Evolutionary conservation across 192 early-diverging fungal genomes (phyloP).

Genomic region (Linnemannia elongata): DNA sequence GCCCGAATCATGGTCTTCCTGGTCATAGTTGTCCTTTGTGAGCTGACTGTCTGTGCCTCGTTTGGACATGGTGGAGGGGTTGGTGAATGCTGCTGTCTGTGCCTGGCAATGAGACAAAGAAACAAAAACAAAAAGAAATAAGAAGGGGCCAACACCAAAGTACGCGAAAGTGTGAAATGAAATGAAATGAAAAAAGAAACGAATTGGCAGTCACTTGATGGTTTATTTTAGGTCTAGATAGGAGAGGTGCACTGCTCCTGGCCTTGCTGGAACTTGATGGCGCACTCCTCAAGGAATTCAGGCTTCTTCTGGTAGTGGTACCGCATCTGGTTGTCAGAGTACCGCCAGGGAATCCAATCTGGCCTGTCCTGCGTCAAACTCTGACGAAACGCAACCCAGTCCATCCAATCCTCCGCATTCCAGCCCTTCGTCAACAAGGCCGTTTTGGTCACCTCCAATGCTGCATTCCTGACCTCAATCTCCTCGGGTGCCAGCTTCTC

Average conservation of each 20-base stretch:
- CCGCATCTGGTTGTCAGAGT: conserved; percentile 49
- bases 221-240: too few species aligned
- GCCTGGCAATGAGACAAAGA: not conserved
- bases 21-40: conserved; percentile 31
- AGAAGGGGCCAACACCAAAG: too few species aligned
- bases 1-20: conserved; percentile 18
- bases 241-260: conserved; percentile 9
- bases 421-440: conserved; percentile 44
- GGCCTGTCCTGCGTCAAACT: conserved; percentile 26
- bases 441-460: conserved; percentile 39
- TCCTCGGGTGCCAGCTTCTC: conserved; percentile 10
- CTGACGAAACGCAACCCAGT: conserved; percentile 50
- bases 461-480: conserved; percentile 23
- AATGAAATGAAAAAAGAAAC: conserved; percentile 1
- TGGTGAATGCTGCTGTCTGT: not conserved
- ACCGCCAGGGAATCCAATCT: conserved; percentile 42
- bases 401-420: conserved; percentile 44
- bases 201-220: not conserved
- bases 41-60: conserved; percentile 37
- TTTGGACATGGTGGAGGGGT: conserved; percentile 33
- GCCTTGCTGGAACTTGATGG: conserved; percentile 36
- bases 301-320: conserved; percentile 45
- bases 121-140: not conserved
- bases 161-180: not conserved
- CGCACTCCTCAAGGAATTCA: conserved; percentile 36